Base-by-base conservation (phyloP, 192 early-diverging fungal genomes). In the Spizellomyces sp. region DNA sequence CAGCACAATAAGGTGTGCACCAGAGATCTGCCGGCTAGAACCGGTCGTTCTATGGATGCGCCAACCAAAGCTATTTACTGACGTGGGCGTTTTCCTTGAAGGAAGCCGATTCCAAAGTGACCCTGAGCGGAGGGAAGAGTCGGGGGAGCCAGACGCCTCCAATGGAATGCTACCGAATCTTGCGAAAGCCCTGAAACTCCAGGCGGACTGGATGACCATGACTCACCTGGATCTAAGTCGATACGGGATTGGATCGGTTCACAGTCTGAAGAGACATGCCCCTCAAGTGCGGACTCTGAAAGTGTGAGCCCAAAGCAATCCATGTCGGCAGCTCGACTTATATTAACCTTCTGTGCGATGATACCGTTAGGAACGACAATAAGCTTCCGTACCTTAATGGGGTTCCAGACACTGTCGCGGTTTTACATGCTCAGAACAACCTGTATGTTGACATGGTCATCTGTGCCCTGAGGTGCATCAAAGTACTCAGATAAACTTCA, bases 361-460 rank as follows among this genome's bases (percentile, higher is more conserved):
- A 12, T 22, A 2, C 1, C 14, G 3, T 14, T 42, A 61, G 59
- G 22, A 61, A 61, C 41, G 59, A 61, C 59, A 61, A 61, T 22
- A 61, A 61, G 12, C 21, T 61, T 14, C 12, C 21, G 14, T 61
- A 61, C 21, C 59, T 61, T 2, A 22, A 19, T 19, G 59, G 59
- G 12, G 15, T 61, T 14, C 59, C 59, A 27, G 59, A 61, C 0
- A 27, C n/a, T 22, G 59, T 42, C 59, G 22, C 21, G 12, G 59
- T 61, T 12, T 61, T 61, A 4, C 59, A 61, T 61, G 59, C 14
- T 15, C 59, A 61, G 22, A n/a, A 61, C 22, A 61, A 61, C 59
- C 15, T 12, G 59, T 36, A 12, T 36, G 59, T 61, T 4, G 12
- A 2, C 59, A n/a, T 22, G 17, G 59, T 22, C 22, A 14, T 19